These are phyloP conservation scores for Zizania latifolia DNA, from an alignment of 176 grass and related monocot genomes.

Conservation along the genomic window DNA sequence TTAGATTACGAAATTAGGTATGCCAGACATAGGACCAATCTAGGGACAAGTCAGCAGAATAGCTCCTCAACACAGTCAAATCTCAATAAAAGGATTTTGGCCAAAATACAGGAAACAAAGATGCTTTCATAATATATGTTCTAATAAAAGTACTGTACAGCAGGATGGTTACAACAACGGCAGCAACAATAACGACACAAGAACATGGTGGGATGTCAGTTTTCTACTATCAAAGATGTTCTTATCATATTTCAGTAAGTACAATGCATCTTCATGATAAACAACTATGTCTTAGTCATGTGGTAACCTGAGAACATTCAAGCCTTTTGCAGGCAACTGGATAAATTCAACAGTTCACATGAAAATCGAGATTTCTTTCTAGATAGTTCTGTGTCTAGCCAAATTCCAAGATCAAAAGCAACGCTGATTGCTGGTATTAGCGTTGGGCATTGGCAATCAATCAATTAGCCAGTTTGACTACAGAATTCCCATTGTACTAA, in stretches of 20 bases:
- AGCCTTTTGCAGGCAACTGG: background rate
- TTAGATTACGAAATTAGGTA: no score
- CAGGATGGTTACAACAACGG: background rate
- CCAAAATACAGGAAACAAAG: background rate
- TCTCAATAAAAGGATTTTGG: background rate
- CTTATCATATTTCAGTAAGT: no score
- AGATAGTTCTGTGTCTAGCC: background rate
- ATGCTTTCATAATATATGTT: background rate
- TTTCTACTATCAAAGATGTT: background rate
- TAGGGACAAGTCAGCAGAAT: background rate
- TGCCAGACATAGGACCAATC: background rate
- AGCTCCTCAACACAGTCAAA: background rate
- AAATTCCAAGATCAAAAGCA: constrained; percentile 2
- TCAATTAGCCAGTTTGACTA: no score
- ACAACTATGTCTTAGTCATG: background rate
- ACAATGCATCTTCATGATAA: background rate
- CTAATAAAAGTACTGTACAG: background rate
- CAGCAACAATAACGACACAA: background rate
- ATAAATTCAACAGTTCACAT: background rate
- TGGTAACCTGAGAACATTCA: background rate
- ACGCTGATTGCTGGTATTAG: background rate
- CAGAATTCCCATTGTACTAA: no score
- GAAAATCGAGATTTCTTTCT: background rate
- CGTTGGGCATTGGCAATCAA: background rate
- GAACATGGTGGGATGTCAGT: background rate